Evolutionary conservation across 768 basidiomycete genomes (phyloP).

Genomic region (Suillus variegatus): DNA sequence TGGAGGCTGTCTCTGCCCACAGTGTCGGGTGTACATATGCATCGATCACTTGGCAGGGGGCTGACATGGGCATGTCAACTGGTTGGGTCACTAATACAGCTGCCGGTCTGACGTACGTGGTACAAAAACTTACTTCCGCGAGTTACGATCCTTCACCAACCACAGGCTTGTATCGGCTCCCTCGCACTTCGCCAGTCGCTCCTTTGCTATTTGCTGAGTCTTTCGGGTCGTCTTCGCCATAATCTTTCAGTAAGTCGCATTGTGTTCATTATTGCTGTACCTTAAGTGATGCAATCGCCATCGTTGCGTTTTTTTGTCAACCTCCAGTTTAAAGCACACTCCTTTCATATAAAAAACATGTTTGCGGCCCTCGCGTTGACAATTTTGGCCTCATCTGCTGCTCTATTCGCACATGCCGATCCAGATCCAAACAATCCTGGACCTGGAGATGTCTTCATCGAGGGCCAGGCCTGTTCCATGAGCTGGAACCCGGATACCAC

Average conservation of each 20-base stretch:
- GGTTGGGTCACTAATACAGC: background rate
- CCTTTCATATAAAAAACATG: slow-evolving; percentile 19
- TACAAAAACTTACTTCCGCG: background rate
- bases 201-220: slow-evolving; percentile 4
- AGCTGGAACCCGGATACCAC: slow-evolving; percentile 61
- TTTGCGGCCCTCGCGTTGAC: slow-evolving; percentile 17
- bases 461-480: slow-evolving; percentile 56
- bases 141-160: background rate
- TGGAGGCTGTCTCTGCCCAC: too few species aligned
- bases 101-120: slow-evolving; percentile 1
- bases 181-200: slow-evolving; percentile 8
- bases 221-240: background rate
- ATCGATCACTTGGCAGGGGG: too few species aligned
- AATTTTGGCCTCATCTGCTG: slow-evolving; percentile 28
- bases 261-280: background rate
- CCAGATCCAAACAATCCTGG: slow-evolving; percentile 60
- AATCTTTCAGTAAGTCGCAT: background rate
- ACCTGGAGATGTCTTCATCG: slow-evolving; percentile 58
- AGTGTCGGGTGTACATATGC: too few species aligned
- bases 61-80: background rate
- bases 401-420: slow-evolving; percentile 51
- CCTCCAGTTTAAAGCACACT: background rate
- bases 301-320: slow-evolving; percentile 8
- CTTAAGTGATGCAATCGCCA: background rate
- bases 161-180: background rate